A percentile compares a stretch with the other conserved stretches of the same genome.
Evolutionary conservation across 441 rosid species (phyloP).

Genomic region (Geranium incanum): DNA sequence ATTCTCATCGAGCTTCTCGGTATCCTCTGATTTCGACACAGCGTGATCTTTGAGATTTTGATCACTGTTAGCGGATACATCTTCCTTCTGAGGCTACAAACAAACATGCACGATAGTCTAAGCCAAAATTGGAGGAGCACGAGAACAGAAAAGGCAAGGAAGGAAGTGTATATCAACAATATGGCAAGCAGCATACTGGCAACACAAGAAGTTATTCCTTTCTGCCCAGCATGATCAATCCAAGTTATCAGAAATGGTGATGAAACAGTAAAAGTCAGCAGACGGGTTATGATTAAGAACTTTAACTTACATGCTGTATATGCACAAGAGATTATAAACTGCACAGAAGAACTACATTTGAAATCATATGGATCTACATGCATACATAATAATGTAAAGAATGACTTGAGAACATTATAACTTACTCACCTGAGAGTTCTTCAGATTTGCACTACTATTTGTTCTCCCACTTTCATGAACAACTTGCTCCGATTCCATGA

Average conservation of each 20-base stretch:
- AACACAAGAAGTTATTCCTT: not conserved
- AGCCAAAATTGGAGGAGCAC: not conserved
- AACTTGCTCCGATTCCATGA: conserved; percentile 1
- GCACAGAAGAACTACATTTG: not conserved
- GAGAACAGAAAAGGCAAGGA: not conserved
- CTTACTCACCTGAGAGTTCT: not conserved
- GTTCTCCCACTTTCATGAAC: not conserved
- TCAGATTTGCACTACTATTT: not conserved
- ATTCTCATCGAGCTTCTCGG: not conserved
- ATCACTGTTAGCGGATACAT: not conserved
- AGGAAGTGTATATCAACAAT: not conserved
- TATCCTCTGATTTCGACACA: not conserved
- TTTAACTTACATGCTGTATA: not conserved
- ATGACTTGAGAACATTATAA: not conserved
- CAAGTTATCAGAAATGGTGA: not conserved
- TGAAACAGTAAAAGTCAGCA: not conserved
- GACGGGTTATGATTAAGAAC: not conserved
- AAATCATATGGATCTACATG: not conserved
- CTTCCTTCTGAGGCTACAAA: conserved; percentile 6
- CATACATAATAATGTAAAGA: not conserved
- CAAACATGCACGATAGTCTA: not conserved
- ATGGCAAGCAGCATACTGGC: not conserved
- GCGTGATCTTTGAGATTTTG: not conserved
- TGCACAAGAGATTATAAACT: too few relatives aligned
- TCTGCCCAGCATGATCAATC: not conserved